These are phyloP conservation scores for Aureobasidium melanogenum DNA, from an alignment of 2,329 filamentous ascomycete genomes.

Conservation along the genomic window DNA sequence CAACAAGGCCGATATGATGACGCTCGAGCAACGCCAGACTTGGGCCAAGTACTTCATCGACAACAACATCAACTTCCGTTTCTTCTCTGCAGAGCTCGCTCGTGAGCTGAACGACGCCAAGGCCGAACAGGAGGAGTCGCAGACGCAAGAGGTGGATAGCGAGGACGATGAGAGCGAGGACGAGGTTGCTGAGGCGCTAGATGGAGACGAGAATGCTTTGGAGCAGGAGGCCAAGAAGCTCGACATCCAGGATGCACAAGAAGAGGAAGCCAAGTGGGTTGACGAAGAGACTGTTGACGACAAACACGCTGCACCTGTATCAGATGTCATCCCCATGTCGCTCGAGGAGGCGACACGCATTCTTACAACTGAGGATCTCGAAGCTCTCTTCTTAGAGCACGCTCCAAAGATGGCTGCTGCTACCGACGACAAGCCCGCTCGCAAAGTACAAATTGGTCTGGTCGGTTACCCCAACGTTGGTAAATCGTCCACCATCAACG, in stretches of 20 bases:
- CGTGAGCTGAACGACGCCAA: constrained; percentile 78
- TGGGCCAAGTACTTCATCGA: constrained; percentile 85
- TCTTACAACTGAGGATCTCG: constrained; percentile 84
- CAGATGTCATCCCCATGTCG: constrained; percentile 28
- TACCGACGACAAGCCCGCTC: constrained; percentile 36
- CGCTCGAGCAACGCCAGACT: constrained; percentile 63
- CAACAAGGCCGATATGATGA: constrained; percentile 99
- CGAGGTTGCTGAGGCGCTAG: constrained; percentile 31
- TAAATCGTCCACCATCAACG: constrained; percentile 98
- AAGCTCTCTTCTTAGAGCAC: constrained; percentile 76
- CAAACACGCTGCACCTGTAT: constrained; percentile 18
- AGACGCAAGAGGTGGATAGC: constrained; percentile 40
- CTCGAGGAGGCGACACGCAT: constrained; percentile 54
- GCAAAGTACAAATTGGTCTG: constrained; percentile 80
- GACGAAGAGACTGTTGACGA: constrained; percentile 31
- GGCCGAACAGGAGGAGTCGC: constrained; percentile 41
- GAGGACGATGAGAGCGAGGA: constrained; percentile 31
- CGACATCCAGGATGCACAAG: constrained; percentile 33
- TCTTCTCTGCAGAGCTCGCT: constrained; percentile 89
- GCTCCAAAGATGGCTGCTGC: constrained; percentile 45
- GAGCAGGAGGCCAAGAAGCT: constrained; percentile 38
- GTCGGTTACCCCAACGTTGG: constrained; percentile 98
- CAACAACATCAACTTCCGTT: constrained; percentile 78
- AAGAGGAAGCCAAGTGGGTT: constrained; percentile 32
- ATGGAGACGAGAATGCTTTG: constrained; percentile 42